Evolutionary conservation across 2,329 filamentous ascomycete genomes (phyloP).

Genomic region (Thielaviopsis populi): DNA sequence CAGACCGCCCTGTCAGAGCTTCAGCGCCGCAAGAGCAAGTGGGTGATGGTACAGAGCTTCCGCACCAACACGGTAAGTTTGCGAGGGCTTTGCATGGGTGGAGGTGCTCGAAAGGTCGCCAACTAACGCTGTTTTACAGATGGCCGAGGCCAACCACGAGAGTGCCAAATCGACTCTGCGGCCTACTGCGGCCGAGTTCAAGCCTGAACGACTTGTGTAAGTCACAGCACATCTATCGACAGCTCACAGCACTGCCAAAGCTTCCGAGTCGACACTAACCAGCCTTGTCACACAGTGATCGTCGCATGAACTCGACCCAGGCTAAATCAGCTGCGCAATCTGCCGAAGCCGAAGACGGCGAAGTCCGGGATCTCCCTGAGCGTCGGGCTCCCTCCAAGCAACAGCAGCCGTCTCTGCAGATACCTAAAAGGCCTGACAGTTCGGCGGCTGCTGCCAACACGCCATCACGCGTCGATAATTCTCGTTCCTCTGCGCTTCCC

Average conservation of each 20-base stretch:
- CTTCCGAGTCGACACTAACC: background rate
- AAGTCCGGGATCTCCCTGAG: conserved; percentile 31
- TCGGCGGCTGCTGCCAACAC: background rate
- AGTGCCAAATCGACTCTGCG: conserved; percentile 32
- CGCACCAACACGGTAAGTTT: conserved; percentile 43
- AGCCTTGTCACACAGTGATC: background rate
- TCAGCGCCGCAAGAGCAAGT: conserved; percentile 49
- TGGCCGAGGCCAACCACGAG: background rate
- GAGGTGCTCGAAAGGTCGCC: conserved; percentile 19
- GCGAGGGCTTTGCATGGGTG: background rate
- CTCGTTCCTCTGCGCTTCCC: background rate
- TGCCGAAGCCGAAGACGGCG: conserved; percentile 53
- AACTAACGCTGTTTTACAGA: conserved; percentile 3
- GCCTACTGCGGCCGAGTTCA: conserved; percentile 49
- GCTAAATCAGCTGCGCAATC: conserved; percentile 17
- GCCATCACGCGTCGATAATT: background rate
- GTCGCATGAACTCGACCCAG: background rate
- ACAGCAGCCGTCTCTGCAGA: conserved; percentile 15
- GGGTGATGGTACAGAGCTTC: conserved; percentile 64
- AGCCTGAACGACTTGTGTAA: conserved; percentile 32
- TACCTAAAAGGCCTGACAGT: conserved; percentile 14
- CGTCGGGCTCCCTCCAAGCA: conserved; percentile 22
- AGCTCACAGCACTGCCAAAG: conserved; percentile 17
- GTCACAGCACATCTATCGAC: conserved; percentile 4
- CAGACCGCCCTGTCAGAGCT: conserved; percentile 57